Percentiles rank a stretch among this genome's conserved stretches.
Conservation (phyloP, 2,329 filamentous ascomycete species). For the Penicillium verrucosum region DNA sequence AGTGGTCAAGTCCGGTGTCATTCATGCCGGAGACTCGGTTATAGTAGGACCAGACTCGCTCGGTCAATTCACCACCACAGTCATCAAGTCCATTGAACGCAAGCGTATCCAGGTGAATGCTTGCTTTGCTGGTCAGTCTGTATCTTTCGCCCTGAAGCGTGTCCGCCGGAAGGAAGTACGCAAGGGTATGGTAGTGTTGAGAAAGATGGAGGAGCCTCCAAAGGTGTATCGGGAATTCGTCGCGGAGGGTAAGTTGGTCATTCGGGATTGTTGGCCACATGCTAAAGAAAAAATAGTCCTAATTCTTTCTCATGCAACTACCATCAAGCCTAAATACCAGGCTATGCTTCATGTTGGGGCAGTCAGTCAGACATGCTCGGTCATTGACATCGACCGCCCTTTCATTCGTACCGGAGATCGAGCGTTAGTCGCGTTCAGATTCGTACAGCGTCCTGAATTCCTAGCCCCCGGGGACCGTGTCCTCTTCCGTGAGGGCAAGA, state of each 20-base stretch:
- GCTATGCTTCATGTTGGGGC: constrained; percentile 97
- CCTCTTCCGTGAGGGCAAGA: constrained; percentile 89
- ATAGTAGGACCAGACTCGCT: constrained; percentile 86
- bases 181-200: constrained; percentile 96
- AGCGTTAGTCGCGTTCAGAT: constrained; percentile 90
- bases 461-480: constrained; percentile 82
- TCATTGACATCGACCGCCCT: constrained; percentile 95
- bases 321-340: constrained; percentile 95
- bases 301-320: constrained; percentile 92
- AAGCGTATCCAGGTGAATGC: constrained; percentile 87
- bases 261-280: neutral
- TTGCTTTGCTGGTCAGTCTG: constrained; percentile 86
- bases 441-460: constrained; percentile 92
- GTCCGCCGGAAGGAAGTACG: constrained; percentile 87
- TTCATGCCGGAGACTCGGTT: constrained; percentile 86
- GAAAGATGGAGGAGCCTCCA: constrained; percentile 71
- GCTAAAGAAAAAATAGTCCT: constrained; percentile 57
- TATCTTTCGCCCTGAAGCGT: constrained; percentile 84
- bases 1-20: constrained; percentile 80
- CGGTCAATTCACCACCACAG: constrained; percentile 83
- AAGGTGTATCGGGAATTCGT: constrained; percentile 75
- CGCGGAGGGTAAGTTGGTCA: constrained; percentile 60
- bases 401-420: constrained; percentile 92
- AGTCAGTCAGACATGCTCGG: constrained; percentile 90
- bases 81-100: constrained; percentile 86